Evolutionary conservation across 2,329 filamentous ascomycete genomes (phyloP).

Genomic region (Sporothrix variecibatus): DNA sequence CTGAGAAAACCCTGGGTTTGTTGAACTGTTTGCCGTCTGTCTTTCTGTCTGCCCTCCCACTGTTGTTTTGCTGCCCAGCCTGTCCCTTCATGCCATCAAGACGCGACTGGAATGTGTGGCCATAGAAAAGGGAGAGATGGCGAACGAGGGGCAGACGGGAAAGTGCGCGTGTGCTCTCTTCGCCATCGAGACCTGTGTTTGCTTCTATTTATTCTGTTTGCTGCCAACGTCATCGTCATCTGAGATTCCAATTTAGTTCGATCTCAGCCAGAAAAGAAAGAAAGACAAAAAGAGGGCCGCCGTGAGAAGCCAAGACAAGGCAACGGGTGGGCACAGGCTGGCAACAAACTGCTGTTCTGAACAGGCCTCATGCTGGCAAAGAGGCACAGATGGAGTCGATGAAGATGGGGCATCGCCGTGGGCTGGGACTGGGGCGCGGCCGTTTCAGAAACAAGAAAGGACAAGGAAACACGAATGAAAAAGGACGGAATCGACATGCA

Average conservation of each 20-base stretch:
- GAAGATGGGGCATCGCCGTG: neutral
- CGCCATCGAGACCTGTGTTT: neutral
- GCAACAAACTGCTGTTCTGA: neutral
- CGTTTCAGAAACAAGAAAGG: conserved; percentile 24
- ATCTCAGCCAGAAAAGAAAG: neutral
- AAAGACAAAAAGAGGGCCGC: neutral
- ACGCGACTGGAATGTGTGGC: conserved; percentile 19
- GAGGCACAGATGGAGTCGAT: neutral
- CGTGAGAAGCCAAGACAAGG: conserved; percentile 14
- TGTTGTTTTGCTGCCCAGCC: neutral
- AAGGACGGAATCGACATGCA: neutral
- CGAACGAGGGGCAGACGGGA: neutral
- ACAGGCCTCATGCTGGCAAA: neutral
- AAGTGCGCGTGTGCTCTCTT: neutral
- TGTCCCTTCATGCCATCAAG: conserved; percentile 14
- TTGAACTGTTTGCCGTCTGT: too few relatives aligned
- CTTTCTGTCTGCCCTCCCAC: neutral
- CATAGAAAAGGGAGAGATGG: neutral
- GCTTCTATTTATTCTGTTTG: neutral
- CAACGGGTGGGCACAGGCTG: neutral
- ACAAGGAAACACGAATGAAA: conserved; percentile 16
- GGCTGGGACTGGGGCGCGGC: conserved; percentile 5
- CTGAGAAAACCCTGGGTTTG: neutral
- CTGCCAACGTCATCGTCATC: neutral
- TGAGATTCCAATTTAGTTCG: neutral